A percentile compares a stretch with the other conserved stretches of the same genome.
Evolutionary conservation across 164 flowering plant genomes (phyloP).

Genomic region (Cinnamomum micranthum): DNA sequence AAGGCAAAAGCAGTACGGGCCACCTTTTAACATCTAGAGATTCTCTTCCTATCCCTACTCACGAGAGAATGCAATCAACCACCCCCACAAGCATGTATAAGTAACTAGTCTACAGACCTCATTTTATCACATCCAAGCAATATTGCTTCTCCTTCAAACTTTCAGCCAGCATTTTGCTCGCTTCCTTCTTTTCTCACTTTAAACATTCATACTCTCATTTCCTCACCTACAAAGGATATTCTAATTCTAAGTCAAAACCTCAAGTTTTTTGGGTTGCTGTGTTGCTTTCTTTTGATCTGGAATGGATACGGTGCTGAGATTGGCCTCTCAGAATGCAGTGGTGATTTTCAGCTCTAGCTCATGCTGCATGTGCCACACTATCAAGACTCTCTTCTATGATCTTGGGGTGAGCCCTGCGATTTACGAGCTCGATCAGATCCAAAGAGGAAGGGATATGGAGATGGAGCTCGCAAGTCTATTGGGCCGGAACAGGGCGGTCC

Average conservation of each 20-base stretch:
- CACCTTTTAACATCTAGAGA: not conserved
- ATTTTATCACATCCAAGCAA: not conserved
- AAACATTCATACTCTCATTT: too few species aligned
- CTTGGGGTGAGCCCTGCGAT: conserved; percentile 47
- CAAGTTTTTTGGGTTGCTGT: not conserved
- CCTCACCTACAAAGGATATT: too few species aligned
- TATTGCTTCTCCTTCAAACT: not conserved
- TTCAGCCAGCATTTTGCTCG: not conserved
- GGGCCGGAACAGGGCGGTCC: conserved; percentile 54
- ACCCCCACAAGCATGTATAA: not conserved
- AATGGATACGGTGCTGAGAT: conserved; percentile 18
- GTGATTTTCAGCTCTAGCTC: conserved; percentile 79
- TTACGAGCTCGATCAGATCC: conserved; percentile 42
- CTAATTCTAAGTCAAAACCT: not conserved
- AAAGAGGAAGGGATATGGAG: conserved; percentile 66
- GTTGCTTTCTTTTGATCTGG: too few species aligned
- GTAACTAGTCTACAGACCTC: not conserved
- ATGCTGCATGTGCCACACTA: conserved; percentile 72
- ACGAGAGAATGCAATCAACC: too few species aligned
- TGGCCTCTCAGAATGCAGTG: conserved; percentile 63
- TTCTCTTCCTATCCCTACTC: not conserved
- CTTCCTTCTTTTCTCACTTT: not conserved
- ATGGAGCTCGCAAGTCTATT: conserved; percentile 49
- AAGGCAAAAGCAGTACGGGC: not conserved
- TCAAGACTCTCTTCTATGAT: conserved; percentile 55